These are phyloP conservation scores for Fusarium decemcellulare DNA, from an alignment of 2,329 filamentous ascomycete genomes.

Conservation along the genomic window DNA sequence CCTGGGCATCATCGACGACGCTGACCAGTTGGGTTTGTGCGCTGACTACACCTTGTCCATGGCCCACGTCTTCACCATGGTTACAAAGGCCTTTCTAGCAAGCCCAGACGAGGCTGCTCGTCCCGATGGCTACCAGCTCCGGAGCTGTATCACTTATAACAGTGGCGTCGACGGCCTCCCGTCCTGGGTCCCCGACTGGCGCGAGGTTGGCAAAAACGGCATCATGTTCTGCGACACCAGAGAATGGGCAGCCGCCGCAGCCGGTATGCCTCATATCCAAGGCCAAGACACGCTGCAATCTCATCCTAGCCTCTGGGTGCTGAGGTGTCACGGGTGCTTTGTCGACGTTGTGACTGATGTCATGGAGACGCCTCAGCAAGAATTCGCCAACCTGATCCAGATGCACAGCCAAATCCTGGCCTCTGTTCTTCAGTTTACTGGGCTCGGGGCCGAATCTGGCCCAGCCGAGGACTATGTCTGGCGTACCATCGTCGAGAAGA, in stretches of 20 bases:
- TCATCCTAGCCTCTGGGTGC: neutral
- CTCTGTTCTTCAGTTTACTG: neutral
- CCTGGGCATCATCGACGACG: neutral
- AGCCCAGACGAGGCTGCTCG: neutral
- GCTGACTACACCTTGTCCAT: neutral
- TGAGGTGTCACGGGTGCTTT: neutral
- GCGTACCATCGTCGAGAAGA: neutral
- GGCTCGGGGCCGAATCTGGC: neutral
- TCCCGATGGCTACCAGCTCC: neutral
- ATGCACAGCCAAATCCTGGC: neutral
- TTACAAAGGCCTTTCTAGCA: conserved; percentile 1
- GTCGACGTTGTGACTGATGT: neutral
- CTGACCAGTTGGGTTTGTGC: neutral
- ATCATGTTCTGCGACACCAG: neutral
- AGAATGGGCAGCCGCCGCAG: neutral
- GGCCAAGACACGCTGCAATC: neutral
- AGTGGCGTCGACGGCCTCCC: neutral
- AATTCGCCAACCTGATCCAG: neutral
- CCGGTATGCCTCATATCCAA: neutral
- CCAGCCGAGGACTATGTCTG: conserved; percentile 6
- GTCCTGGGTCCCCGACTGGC: conserved; percentile 4
- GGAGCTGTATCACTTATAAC: neutral
- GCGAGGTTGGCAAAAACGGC: neutral
- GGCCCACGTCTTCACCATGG: neutral
- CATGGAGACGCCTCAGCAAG: neutral